Conservation (phyloP, 2,329 filamentous ascomycete genomes). For the Geosmithia flava region DNA sequence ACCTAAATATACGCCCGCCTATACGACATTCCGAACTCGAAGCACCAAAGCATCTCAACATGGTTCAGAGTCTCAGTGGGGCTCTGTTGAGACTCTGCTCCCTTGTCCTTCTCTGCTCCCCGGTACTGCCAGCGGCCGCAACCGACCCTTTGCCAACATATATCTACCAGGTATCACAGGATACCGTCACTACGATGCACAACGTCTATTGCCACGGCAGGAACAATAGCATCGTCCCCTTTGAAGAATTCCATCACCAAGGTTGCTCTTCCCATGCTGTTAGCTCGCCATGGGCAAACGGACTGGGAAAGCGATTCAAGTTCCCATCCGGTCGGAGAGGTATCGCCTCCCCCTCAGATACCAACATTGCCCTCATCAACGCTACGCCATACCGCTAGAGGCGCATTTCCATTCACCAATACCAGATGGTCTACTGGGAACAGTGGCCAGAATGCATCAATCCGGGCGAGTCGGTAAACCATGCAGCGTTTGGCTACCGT, state of each 20-base stretch:
- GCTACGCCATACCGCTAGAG: slow-evolving; percentile 18
- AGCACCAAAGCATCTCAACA: background rate
- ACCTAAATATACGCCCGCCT: background rate
- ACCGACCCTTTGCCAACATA: background rate
- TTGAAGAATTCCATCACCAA: background rate
- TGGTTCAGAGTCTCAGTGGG: background rate
- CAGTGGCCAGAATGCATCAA: slow-evolving; percentile 12
- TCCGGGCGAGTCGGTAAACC: slow-evolving; percentile 10
- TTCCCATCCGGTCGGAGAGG: background rate
- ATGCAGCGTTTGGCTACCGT: background rate
- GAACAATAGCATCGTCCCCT: no score
- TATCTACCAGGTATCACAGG: background rate
- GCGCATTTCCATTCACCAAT: slow-evolving; percentile 6
- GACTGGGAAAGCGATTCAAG: background rate
- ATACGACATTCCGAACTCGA: background rate
- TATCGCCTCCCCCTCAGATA: background rate
- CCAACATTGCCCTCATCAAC: slow-evolving; percentile 15
- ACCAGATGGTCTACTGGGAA: slow-evolving; percentile 6
- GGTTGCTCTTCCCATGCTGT: background rate
- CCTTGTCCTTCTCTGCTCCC: background rate
- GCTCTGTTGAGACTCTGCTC: background rate
- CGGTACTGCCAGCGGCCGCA: background rate
- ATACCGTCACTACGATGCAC: no score
- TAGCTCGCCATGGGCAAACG: background rate
- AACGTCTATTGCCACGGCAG: no score